These are phyloP conservation scores for Aspergillus clavatus DNA, from an alignment of 2,329 filamentous ascomycete genomes.

Conservation along the genomic window DNA sequence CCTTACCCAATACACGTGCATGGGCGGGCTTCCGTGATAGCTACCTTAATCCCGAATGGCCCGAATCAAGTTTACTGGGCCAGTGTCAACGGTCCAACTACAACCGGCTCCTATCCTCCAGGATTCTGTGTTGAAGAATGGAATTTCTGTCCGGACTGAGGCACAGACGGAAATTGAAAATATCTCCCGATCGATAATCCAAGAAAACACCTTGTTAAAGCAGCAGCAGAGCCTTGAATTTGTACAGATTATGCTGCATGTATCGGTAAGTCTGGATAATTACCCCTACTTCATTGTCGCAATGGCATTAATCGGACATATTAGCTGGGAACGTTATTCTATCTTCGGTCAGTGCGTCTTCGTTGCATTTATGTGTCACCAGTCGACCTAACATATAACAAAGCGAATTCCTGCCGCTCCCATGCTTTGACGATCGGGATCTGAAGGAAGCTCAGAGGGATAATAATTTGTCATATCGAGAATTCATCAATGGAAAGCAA, in stretches of 20 bases:
- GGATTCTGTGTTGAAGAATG: constrained; percentile 4
- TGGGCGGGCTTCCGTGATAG: background rate
- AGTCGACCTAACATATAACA: constrained; percentile 11
- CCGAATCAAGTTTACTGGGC: constrained; percentile 22
- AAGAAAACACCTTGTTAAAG: constrained; percentile 20
- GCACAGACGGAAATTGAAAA: constrained; percentile 12
- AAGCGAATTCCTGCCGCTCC: constrained; percentile 33
- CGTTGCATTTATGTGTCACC: background rate
- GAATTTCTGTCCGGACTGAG: constrained; percentile 9
- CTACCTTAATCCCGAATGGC: constrained; percentile 18
- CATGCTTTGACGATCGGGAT: constrained; percentile 33
- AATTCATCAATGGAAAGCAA: constrained; percentile 23
- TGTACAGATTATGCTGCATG: constrained; percentile 46
- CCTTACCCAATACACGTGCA: background rate
- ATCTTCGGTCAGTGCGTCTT: constrained; percentile 26
- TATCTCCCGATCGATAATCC: constrained; percentile 4
- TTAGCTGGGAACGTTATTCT: constrained; percentile 34
- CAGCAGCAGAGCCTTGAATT: constrained; percentile 46
- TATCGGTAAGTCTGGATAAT: constrained; percentile 34
- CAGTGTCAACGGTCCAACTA: constrained; percentile 14
- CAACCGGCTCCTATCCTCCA: constrained; percentile 11
- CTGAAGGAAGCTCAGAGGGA: constrained; percentile 23
- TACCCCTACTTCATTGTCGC: constrained; percentile 1
- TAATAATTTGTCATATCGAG: constrained; percentile 23
- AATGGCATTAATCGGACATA: background rate